phyloP scores from a whole-genome alignment of 441 rosid species.

The Adansonia rubrostipa region DNA sequence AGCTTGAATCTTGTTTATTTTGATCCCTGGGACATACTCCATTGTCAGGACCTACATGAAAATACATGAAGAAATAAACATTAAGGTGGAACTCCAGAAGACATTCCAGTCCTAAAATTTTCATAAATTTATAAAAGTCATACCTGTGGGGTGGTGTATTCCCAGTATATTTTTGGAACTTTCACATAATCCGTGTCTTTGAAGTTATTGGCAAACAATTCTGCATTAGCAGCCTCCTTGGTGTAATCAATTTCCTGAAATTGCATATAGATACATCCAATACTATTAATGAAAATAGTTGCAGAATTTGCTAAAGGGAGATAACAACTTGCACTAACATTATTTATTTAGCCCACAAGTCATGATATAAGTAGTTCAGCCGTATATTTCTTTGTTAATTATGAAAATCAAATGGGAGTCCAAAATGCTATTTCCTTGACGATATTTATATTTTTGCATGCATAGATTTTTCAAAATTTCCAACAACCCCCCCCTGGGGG shows the following conservation, averaged over 20 bases:
- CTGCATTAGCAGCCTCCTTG: conserved; percentile 95
- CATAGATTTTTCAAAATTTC: too few relatives aligned
- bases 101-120: conserved; percentile 10
- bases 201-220: conserved; percentile 90
- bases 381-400: background rate
- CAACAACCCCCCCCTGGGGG: too few relatives aligned
- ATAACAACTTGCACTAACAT: background rate
- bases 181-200: conserved; percentile 78
- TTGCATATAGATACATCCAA: conserved; percentile 14
- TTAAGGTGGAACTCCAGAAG: conserved; percentile 1
- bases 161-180: conserved; percentile 87
- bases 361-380: background rate
- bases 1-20: conserved; percentile 88
- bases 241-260: conserved; percentile 95
- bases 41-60: conserved; percentile 75
- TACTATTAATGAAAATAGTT: conserved; percentile 24
- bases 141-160: conserved; percentile 97
- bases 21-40: conserved; percentile 99
- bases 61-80: conserved; percentile 12
- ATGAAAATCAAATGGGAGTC: background rate
- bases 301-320: background rate
- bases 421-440: background rate
- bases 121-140: conserved; percentile 25
- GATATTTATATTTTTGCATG: too few relatives aligned
- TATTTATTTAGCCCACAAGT: background rate